phyloP scores from a whole-genome alignment of 176 grass and related monocot genomes.

The Musa itinerans region DNA sequence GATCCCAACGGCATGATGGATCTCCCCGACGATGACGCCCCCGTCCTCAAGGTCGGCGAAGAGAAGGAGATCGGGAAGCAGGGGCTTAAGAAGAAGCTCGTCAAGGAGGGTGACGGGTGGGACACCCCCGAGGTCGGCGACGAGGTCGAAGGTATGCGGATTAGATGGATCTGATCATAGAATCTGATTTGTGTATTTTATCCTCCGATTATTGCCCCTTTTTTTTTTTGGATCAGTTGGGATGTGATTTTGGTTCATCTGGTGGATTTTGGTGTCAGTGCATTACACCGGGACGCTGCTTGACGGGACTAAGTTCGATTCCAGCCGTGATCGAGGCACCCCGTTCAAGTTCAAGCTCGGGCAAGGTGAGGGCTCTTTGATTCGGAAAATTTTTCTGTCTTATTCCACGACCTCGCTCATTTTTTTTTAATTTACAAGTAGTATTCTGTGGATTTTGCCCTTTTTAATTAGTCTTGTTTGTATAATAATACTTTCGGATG shows the following conservation, averaged over 20 bases:
- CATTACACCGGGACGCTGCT: slow-evolving; percentile 92
- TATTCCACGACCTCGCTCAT: no score
- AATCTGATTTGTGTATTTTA: neutral
- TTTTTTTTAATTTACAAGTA: no score
- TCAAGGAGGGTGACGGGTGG: slow-evolving; percentile 79
- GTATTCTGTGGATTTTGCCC: no score
- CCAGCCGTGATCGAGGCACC: slow-evolving; percentile 57
- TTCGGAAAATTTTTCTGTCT: neutral
- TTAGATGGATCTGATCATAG: neutral
- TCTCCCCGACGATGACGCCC: slow-evolving; percentile 43
- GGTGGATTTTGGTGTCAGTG: slow-evolving; percentile 35
- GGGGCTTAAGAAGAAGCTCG: slow-evolving; percentile 87
- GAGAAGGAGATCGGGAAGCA: slow-evolving; percentile 92
- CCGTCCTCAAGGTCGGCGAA: slow-evolving; percentile 58
- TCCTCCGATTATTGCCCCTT: slow-evolving; percentile 2
- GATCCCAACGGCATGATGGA: slow-evolving; percentile 27
- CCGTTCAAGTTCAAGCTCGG: slow-evolving; percentile 95
- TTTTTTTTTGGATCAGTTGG: neutral
- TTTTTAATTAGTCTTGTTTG: no score
- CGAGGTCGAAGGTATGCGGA: slow-evolving; percentile 71
- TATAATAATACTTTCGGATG: no score
- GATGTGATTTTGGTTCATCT: slow-evolving; percentile 9
- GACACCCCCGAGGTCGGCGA: slow-evolving; percentile 80
- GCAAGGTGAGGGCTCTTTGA: slow-evolving; percentile 44
- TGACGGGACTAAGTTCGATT: slow-evolving; percentile 88